Evolutionary conservation across 2,329 filamentous ascomycete genomes (phyloP), one percentile per base, ranked within the genome.

Genomic region (Trichoderma citrinoviride): DNA sequence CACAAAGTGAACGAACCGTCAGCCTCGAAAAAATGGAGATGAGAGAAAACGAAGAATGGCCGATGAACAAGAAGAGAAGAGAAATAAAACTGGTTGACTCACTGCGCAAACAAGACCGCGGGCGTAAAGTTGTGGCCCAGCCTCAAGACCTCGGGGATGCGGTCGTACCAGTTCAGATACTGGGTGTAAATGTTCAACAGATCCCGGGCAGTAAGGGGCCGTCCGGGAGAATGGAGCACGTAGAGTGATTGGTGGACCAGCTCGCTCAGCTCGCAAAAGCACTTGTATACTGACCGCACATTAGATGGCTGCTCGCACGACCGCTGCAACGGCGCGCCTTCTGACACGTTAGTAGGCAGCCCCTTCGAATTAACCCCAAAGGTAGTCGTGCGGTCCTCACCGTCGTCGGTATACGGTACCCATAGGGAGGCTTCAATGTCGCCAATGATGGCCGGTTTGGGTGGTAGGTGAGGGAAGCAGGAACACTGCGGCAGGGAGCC

Each of bases 51-150:
- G 15, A 12, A 55, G 17, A 7, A 53, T 68, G 46, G n/a, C n/a
- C n/a, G n/a, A n/a, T n/a, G n/a, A 8, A 7, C 25, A 14, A 21
- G 12, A 15, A 33, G 57, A 27, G 15, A 40, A 7, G 3, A 7
- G 19, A 1, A 19, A 23, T 7, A 29, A 29, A 12, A 37, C 14
- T 3, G 33, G 8, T 15, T 14, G 33, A 71, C 90, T 80, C 79
- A 92, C 90, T 92, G 90, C 43, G 90, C 83, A 67, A 90, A 88
- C 21, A 93, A 77, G 41, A 92, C 88, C 52, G 90, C 87, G 12
- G 90, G 89, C 3, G 89, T 89, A 60, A 90, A 90, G 69, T 88
- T 90, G 66, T 89, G 84, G 2, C 87, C 86, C 3, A 92, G 75
- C 23, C 84, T 80, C 56, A 92, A 78, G 2, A 85, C 83, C 65